phyloP scores from a whole-genome alignment of 257 asterid genomes.

The Solanum medicagineum region DNA sequence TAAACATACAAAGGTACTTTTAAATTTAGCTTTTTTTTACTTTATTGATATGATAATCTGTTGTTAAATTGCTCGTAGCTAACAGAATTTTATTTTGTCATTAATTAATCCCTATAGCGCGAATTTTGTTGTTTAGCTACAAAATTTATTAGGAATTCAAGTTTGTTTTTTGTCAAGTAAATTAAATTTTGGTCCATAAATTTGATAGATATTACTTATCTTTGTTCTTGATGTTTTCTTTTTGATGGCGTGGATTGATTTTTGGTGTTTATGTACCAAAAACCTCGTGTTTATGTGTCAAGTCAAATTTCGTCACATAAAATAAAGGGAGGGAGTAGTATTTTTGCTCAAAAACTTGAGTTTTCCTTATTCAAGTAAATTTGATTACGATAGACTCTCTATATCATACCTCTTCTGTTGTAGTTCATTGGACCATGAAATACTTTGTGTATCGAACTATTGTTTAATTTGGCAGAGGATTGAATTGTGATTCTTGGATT shows the following conservation, averaged over 20 bases:
- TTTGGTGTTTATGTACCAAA: background rate
- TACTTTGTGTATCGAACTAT: too few species aligned
- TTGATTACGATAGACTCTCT: background rate
- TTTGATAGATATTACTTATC: background rate
- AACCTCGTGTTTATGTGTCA: background rate
- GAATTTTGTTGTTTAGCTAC: background rate
- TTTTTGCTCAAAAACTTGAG: background rate
- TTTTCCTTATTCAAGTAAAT: background rate
- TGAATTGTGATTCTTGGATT: background rate
- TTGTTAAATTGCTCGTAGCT: background rate
- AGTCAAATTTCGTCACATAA: background rate
- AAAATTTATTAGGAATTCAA: background rate
- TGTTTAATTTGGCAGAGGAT: too few species aligned
- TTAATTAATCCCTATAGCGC: background rate
- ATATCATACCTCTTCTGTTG: too few species aligned
- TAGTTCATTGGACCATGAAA: too few species aligned
- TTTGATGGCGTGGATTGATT: background rate
- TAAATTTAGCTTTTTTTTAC: background rate
- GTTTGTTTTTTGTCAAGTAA: background rate
- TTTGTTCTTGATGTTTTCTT: background rate
- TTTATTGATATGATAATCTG: background rate
- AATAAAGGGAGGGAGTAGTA: background rate
- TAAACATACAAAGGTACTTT: slow-evolving; percentile 22
- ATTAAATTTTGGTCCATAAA: background rate
- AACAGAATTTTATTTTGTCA: background rate